These are phyloP conservation scores for Peltaster fructicola DNA, from an alignment of 2,329 filamentous ascomycete genomes.

Conservation along the genomic window DNA sequence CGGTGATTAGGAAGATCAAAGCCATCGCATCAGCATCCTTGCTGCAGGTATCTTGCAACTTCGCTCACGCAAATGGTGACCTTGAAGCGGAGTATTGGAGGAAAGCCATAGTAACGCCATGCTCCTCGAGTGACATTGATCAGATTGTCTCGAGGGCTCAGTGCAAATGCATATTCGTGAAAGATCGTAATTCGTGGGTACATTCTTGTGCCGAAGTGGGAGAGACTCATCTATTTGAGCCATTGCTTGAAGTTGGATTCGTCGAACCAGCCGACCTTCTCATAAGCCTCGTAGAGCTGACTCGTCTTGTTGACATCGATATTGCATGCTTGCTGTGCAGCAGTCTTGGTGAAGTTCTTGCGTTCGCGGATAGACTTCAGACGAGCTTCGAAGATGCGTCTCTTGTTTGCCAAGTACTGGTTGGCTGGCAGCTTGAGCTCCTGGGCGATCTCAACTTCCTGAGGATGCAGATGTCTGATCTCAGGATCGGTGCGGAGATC, in stretches of 20 bases:
- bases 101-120: too few relatives aligned
- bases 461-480: constrained; percentile 51
- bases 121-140: too few relatives aligned
- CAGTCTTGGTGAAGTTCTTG: constrained; percentile 87
- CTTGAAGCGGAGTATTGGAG: too few relatives aligned
- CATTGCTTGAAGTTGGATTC: constrained; percentile 10
- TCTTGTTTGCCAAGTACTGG: constrained; percentile 82
- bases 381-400: constrained; percentile 68
- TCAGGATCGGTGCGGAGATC: constrained; percentile 60
- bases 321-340: constrained; percentile 91
- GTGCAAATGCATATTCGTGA: too few relatives aligned
- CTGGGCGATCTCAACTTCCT: constrained; percentile 60
- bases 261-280: constrained; percentile 30
- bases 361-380: constrained; percentile 46
- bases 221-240: constrained; percentile 3
- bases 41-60: too few relatives aligned
- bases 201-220: background rate
- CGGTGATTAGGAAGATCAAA: too few relatives aligned
- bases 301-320: constrained; percentile 97
- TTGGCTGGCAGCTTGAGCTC: constrained; percentile 69
- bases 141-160: too few relatives aligned
- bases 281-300: constrained; percentile 77
- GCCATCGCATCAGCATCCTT: too few relatives aligned
- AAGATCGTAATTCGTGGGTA: too few relatives aligned
- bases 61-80: too few relatives aligned